Evolutionary conservation across 179 eudicot species (phyloP), one percentile per base, ranked within the genome.

Genomic region (Camellia oleifera): DNA sequence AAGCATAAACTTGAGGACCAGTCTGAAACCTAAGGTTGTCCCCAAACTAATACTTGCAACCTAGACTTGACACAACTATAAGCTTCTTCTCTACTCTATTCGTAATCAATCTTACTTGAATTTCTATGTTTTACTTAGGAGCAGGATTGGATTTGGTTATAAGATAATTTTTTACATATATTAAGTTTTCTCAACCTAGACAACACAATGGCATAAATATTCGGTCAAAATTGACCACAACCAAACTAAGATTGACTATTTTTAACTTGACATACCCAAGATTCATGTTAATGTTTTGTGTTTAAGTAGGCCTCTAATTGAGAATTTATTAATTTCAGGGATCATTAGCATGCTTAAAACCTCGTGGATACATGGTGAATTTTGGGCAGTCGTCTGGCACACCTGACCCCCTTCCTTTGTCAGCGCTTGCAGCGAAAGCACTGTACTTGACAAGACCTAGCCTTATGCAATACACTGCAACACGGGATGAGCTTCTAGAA

Each of bases 331-430:
- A 11, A 78, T 17, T 62, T 75, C 88, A 95, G 98, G 95, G 97
- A 75, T 95, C 98, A 32, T 79, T 95, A 81, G 89, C 85, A 45
- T 93, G 97, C 89, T 86, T 95, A 79, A 95, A 93, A 82, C 4
- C 84, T 26, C 88, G 97, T 4, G 98, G 98, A 65, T 84, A 87
- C 84, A 84, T 95, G 92, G 94, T 93, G 84, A 76, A 79, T 76
- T 93, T 87, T 53, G 97, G 98, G 65, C 92, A 88, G 82, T 89
- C 97, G 58, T 95, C 98, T n/a, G 97, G 98, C 5, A 20, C 89
- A 64, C 92, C 92, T 9, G 97, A 94, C 52, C 89, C 94, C 8
- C 70, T 93, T 54, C 97, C 97, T 20, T 23, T 92, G 83, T 87
- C 97, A n/a, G 91, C 91, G 68, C 87, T 95, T 56, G 93, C 89